Evolutionary conservation across 129 eudicot species (phyloP).

Genomic region (Calendula officinalis): DNA sequence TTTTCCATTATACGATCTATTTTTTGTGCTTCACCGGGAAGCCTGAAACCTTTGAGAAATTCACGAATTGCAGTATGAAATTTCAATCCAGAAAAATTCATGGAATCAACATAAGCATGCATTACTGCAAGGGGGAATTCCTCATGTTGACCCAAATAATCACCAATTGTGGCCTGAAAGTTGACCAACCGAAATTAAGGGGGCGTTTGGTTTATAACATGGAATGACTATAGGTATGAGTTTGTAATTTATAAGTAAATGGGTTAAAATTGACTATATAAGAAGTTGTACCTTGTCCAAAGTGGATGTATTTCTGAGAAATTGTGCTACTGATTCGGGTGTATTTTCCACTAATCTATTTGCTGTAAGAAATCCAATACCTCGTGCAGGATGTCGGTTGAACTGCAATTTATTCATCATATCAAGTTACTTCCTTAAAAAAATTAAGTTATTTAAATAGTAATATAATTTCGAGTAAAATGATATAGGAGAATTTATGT

Average conservation of each 20-base stretch:
- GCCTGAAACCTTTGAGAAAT: constrained; percentile 85
- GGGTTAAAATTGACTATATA: not conserved
- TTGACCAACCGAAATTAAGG: not conserved
- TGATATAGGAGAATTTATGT: not conserved
- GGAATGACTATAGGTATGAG: not conserved
- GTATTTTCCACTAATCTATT: constrained; percentile 80
- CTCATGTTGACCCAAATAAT: constrained; percentile 91
- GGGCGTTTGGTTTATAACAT: constrained; percentile 10
- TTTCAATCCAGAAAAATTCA: constrained; percentile 83
- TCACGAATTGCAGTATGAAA: constrained; percentile 81
- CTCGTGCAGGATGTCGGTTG: constrained; percentile 72
- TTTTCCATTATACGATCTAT: constrained; percentile 96
- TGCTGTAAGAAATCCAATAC: constrained; percentile 70
- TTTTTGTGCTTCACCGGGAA: constrained; percentile 98
- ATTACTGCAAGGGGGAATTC: constrained; percentile 89
- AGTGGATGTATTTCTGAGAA: constrained; percentile 69
- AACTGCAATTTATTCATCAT: constrained; percentile 48
- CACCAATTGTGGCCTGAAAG: constrained; percentile 89
- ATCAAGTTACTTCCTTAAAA: constrained; percentile 19
- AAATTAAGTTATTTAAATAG: not conserved
- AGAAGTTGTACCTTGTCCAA: constrained; percentile 62
- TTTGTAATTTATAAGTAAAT: not conserved
- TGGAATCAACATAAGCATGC: constrained; percentile 94
- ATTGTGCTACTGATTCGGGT: constrained; percentile 75
- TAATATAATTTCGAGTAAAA: not conserved